These are phyloP conservation scores for Phytophthora pinifolia DNA, from an alignment of 352 stramenopile genomes.

Conservation along the genomic window DNA sequence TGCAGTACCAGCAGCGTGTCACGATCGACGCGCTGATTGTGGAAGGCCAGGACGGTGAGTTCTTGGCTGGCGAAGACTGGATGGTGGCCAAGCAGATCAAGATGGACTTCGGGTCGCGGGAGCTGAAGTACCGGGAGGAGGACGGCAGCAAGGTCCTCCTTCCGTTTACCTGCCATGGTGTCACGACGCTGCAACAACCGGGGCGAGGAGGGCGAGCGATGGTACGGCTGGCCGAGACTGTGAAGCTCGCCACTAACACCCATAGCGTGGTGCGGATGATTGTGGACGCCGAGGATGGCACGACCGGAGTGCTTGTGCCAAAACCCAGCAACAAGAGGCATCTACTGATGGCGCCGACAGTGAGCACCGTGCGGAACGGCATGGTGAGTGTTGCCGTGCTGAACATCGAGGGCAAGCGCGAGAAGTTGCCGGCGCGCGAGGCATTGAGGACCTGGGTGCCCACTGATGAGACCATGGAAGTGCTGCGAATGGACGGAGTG, in stretches of 20 bases:
- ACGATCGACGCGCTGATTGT: not conserved
- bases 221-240: constrained; percentile 3
- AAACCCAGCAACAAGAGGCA: not conserved
- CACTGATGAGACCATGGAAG: constrained; percentile 3
- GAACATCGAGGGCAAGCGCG: constrained; percentile 6
- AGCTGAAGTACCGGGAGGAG: not conserved
- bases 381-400: constrained; percentile 11
- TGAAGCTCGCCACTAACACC: constrained; percentile 12
- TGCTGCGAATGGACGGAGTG: constrained; percentile 2
- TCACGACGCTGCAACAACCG: not conserved
- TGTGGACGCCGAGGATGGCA: constrained; percentile 4
- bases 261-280: constrained; percentile 1
- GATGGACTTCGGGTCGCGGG: not conserved
- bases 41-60: not conserved
- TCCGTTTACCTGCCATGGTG: constrained; percentile 3
- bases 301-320: constrained; percentile 5
- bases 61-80: constrained; percentile 2
- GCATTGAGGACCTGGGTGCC: constrained; percentile 15
- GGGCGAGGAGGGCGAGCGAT: not conserved
- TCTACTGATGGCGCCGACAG: constrained; percentile 8
- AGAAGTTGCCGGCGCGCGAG: constrained; percentile 4
- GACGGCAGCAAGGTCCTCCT: not conserved
- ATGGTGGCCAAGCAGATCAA: not conserved
- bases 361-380: not conserved
- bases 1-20: not conserved